Evolutionary conservation across 148 eudicot species (phyloP), one percentile per base, ranked within the genome.

Genomic region (Simmondsia chinensis): DNA sequence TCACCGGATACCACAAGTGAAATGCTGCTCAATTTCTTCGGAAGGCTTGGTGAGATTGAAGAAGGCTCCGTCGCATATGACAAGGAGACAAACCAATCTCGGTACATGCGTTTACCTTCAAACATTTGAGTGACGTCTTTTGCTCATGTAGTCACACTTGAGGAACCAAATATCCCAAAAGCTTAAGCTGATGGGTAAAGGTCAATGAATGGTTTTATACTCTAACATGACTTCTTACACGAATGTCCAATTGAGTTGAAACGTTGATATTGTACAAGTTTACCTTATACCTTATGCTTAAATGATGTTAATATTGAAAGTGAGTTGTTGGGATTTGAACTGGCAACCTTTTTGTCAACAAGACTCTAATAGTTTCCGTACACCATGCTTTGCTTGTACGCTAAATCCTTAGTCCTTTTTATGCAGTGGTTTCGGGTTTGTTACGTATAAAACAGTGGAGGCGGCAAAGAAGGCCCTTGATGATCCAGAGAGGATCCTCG

Each of bases 41-140:
- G 50, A 25, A 73, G 71, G 43, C 71, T 75, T 39, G 87, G 82
- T 10, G 82, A 75, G 33, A 75, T 79, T 30, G 79, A 75, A 66
- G 87, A 79, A 62, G 87, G 87, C 41, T 72, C 82, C 33, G 87
- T 79, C 48, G 87, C 87, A 21, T 80, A 75, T 66, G 82, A 75
- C 56, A 80, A 80, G 47, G 87, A 75, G 6, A 58, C 82, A 36
- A 72, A 69, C 61, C 74, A 27, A 45, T 72, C 78, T 30, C 81
- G 86, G 81, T 79, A 51, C 14, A 19, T 43, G 31, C 13, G 15
- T 16, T 38, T 38, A 0, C 40, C 21, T 38, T 16, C 21, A 4
- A 15, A 19, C 16, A 16, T 15, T 15, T 8, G 20, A 15, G 6
- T 20, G 10, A 2, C 3, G 21, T 14, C 10, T 8, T 38, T 1